Evolutionary conservation across 768 basidiomycete genomes (phyloP).

Genomic region (Trametes punicea): DNA sequence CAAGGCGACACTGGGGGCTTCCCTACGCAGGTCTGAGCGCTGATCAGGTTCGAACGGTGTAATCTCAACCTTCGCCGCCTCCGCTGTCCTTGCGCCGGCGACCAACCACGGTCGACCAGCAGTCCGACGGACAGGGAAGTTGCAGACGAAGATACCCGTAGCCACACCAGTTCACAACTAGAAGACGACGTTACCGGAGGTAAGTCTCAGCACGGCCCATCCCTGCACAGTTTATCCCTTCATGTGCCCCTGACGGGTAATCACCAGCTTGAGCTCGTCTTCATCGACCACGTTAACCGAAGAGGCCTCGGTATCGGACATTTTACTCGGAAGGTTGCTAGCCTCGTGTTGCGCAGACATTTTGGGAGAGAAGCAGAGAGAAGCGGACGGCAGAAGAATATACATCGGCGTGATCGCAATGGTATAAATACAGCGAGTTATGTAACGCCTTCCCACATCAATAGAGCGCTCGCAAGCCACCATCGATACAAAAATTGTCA

Average conservation of each 20-base stretch:
- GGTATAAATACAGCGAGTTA: constrained; percentile 26
- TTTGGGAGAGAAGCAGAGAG: constrained; percentile 3
- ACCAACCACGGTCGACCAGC: constrained; percentile 28
- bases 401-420: constrained; percentile 3
- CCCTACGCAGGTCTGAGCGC: constrained; percentile 98
- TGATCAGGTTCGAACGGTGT: constrained; percentile 98
- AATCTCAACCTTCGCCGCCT: constrained; percentile 77
- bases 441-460: constrained; percentile 20
- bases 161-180: constrained; percentile 73
- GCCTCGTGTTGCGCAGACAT: constrained; percentile 20
- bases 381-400: neutral
- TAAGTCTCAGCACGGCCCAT: constrained; percentile 33
- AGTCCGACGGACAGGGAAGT: constrained; percentile 23
- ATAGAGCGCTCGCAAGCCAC: neutral
- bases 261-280: constrained; percentile 61
- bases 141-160: constrained; percentile 80
- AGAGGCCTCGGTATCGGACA: constrained; percentile 27
- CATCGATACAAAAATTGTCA: constrained; percentile 8
- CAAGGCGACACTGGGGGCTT: constrained; percentile 71
- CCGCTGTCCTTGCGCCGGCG: constrained; percentile 26
- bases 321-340: constrained; percentile 14
- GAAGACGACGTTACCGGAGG: constrained; percentile 71
- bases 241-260: constrained; percentile 27
- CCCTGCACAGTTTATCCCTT: constrained; percentile 29
- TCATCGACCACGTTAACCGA: constrained; percentile 31